Conservation (phyloP, 2,329 filamentous ascomycete species). For the Fusarium mangiferae region DNA sequence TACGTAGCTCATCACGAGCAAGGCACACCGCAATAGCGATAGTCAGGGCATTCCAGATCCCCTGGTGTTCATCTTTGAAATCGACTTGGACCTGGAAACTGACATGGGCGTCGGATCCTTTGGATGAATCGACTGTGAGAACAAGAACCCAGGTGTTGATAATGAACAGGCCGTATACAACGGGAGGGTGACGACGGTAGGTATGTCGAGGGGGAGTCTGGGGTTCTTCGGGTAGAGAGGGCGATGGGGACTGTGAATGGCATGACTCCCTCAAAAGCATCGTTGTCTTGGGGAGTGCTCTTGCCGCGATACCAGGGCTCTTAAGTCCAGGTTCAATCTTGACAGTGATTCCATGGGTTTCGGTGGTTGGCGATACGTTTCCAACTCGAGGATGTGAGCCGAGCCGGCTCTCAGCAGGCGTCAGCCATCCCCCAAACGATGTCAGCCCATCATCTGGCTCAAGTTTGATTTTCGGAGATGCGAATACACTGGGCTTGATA, state of each 20-base stretch:
- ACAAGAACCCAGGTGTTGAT: constrained; percentile 53
- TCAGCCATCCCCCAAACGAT: constrained; percentile 9
- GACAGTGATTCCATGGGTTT: neutral
- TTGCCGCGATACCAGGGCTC: constrained; percentile 6
- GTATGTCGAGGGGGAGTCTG: constrained; percentile 12
- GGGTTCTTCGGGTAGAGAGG: neutral
- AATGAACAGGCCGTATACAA: constrained; percentile 57
- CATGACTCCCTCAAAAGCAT: neutral
- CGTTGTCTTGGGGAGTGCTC: neutral
- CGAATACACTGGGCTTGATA: constrained; percentile 35
- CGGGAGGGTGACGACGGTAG: constrained; percentile 50
- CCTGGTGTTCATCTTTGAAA: constrained; percentile 53
- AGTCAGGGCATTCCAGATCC: constrained; percentile 58
- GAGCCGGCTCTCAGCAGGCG: neutral
- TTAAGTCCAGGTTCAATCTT: constrained; percentile 25
- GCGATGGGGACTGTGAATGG: neutral
- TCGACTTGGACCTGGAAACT: constrained; percentile 57
- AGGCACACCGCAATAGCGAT: constrained; percentile 53
- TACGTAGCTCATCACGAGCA: constrained; percentile 54
- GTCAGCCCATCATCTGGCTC: constrained; percentile 29
- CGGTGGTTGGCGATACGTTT: constrained; percentile 15
- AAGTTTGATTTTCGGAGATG: constrained; percentile 31
- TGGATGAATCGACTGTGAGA: constrained; percentile 53
- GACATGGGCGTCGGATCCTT: constrained; percentile 49
- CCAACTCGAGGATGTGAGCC: constrained; percentile 6